A percentile compares a stretch with the other conserved stretches of the same genome.
Conservation (phyloP, 2,329 filamentous ascomycete species). For the Ascochyta lentis region DNA sequence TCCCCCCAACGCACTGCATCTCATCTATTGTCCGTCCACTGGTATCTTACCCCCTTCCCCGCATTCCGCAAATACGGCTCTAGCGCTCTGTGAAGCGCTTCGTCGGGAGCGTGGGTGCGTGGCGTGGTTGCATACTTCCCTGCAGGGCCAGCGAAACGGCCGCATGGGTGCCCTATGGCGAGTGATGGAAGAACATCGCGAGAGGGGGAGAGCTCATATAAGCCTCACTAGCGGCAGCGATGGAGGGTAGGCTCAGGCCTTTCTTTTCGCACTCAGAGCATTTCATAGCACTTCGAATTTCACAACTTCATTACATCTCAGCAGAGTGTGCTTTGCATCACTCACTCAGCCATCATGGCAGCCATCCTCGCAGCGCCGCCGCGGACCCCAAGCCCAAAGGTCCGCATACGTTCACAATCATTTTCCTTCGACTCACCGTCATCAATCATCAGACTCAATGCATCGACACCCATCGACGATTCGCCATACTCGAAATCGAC, state of each 20-base stretch:
- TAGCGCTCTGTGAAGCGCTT: slow-evolving; percentile 24
- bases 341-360: slow-evolving; percentile 23
- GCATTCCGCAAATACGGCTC: slow-evolving; percentile 20
- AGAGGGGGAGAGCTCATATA: slow-evolving; percentile 21
- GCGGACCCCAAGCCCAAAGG: slow-evolving; percentile 45
- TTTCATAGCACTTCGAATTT: not conserved
- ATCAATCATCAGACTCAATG: slow-evolving; percentile 41
- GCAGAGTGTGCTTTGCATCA: not conserved
- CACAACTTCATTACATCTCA: not conserved
- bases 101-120: slow-evolving; percentile 19
- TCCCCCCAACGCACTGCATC: slow-evolving; percentile 30
- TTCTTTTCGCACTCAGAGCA: slow-evolving; percentile 4
- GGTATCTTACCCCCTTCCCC: slow-evolving; percentile 24
- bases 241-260: slow-evolving; percentile 14
- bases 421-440: slow-evolving; percentile 41
- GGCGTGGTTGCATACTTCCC: slow-evolving; percentile 33
- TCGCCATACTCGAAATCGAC: slow-evolving; percentile 47
- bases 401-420: slow-evolving; percentile 45
- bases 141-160: slow-evolving; percentile 41
- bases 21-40: slow-evolving; percentile 19
- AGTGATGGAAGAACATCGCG: not conserved
- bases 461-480: slow-evolving; percentile 40
- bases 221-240: slow-evolving; percentile 16
- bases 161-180: slow-evolving; percentile 17
- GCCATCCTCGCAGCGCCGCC: slow-evolving; percentile 31